These are phyloP conservation scores for Aspergillus pseudoglaucus DNA, from an alignment of 2,329 filamentous ascomycete genomes.

Conservation along the genomic window DNA sequence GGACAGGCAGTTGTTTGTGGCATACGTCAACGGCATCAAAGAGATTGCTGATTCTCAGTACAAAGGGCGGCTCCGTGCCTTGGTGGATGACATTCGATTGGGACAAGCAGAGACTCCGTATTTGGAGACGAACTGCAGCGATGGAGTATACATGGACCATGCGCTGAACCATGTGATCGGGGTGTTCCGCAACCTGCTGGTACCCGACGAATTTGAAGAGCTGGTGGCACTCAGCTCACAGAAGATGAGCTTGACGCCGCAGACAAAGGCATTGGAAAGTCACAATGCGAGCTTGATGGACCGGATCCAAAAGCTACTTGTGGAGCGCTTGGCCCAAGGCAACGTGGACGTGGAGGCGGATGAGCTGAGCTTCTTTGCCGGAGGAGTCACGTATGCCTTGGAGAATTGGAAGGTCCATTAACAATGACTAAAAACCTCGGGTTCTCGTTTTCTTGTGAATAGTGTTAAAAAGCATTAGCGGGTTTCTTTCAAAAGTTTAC, in stretches of 20 bases:
- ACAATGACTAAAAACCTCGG: background rate
- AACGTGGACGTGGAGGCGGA: conserved; percentile 27
- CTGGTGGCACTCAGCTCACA: conserved; percentile 23
- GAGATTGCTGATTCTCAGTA: conserved; percentile 29
- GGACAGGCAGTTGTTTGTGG: conserved; percentile 33
- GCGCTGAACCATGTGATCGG: conserved; percentile 34
- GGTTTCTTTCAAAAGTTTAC: background rate
- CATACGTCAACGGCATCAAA: conserved; percentile 39
- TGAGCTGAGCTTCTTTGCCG: conserved; percentile 36
- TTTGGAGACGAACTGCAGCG: conserved; percentile 24
- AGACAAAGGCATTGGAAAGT: conserved; percentile 1
- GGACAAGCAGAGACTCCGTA: conserved; percentile 27
- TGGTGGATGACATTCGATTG: conserved; percentile 27
- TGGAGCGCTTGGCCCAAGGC: conserved; percentile 26
- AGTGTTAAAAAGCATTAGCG: background rate
- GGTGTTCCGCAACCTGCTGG: conserved; percentile 34
- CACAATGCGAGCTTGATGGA: conserved; percentile 20
- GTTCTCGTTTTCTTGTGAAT: too few relatives aligned
- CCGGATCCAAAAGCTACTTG: conserved; percentile 30
- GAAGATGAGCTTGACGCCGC: conserved; percentile 9
- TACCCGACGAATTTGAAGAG: conserved; percentile 29
- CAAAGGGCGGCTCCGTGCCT: conserved; percentile 25
- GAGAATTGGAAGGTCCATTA: conserved; percentile 10
- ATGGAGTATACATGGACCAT: conserved; percentile 30
- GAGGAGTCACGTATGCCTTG: conserved; percentile 30